phyloP scores from a whole-genome alignment of 768 basidiomycete genomes.

The Gloeopeniophorella convolvens region DNA sequence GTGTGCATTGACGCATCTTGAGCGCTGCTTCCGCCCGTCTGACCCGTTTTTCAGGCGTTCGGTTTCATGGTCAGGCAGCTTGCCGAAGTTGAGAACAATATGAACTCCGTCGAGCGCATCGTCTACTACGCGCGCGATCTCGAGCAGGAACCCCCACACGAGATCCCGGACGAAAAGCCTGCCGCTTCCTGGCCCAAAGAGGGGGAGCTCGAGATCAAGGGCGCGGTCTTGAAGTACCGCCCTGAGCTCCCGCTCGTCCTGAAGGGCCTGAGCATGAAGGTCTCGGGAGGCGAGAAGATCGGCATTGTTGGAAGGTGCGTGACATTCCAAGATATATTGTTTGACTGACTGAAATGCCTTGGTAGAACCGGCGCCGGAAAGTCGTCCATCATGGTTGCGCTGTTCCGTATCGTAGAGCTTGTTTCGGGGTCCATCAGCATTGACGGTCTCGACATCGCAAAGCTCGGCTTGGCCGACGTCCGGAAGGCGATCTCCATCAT shows the following conservation, averaged over 20 bases:
- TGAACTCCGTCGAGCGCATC: slow-evolving; percentile 87
- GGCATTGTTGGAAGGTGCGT: slow-evolving; percentile 72
- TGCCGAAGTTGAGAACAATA: slow-evolving; percentile 88
- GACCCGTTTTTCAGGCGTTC: slow-evolving; percentile 40
- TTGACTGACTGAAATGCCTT: neutral
- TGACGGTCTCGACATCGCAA: slow-evolving; percentile 80
- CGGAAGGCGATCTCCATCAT: slow-evolving; percentile 69
- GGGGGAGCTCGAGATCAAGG: slow-evolving; percentile 67
- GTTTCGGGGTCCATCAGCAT: slow-evolving; percentile 67
- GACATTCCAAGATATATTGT: slow-evolving; percentile 11
- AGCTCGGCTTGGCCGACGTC: slow-evolving; percentile 70
- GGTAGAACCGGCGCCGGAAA: slow-evolving; percentile 76
- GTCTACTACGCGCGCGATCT: slow-evolving; percentile 74
- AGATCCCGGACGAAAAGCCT: slow-evolving; percentile 53
- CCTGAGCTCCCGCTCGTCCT: slow-evolving; percentile 85
- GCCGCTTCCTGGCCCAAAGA: slow-evolving; percentile 64
- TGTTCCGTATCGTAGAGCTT: slow-evolving; percentile 82
- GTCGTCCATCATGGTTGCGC: slow-evolving; percentile 81
- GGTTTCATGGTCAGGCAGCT: slow-evolving; percentile 72
- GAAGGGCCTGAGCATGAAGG: slow-evolving; percentile 68
- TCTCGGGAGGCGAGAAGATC: slow-evolving; percentile 80
- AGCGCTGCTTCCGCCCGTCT: neutral
- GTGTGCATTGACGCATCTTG: slow-evolving; percentile 29
- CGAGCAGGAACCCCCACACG: slow-evolving; percentile 76
- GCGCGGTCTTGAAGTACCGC: slow-evolving; percentile 77